Base-by-base conservation (phyloP, 2,329 filamentous ascomycete genomes). In the Didymella exigua region DNA sequence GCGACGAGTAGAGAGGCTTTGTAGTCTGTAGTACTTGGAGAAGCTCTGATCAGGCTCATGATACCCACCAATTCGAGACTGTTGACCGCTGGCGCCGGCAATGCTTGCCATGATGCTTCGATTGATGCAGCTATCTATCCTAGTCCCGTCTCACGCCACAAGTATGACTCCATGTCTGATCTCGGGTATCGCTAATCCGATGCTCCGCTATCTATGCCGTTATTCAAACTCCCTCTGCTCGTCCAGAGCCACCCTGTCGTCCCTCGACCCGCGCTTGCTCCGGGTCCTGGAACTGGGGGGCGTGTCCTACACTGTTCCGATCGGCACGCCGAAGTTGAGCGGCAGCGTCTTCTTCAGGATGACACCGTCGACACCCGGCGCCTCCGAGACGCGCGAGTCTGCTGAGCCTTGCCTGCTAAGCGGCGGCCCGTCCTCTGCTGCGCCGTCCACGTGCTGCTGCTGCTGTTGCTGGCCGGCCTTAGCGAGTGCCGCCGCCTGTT, bases 281-380 rank as follows among this genome's bases (percentile, higher is more conserved):
- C 40, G 21, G 34, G 45, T 44, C 11, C 40, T 9, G 2, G 40
- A 38, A n/a, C 16, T 21, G 18, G 31, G 6, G 3, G 42, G 24
- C n/a, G 48, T 26, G 19, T 31, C 24, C 57, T 67, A 69, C 16
- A 59, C 64, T 49, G 69, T 65, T 6, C 73, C 73, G 16, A 75
- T 49, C 1, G 73, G 73, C 2, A 65, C 67, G 2, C 73, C 73
- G 33, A 75, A 67, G 46, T 76, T 75, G 56, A 71, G 61, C 13
- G 60, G 67, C 0, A 69, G 67, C 3, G 27, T 50, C 37, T 69
- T 72, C 59, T 75, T 76, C 14, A 75, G 57, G 9, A 62, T 60
- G 14, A 76, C 68, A 1, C 73, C 74, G 30, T 75, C 72, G 2
- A 75, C 61, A 5, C 59, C 53, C 26, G 61, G 63, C n/a, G 57